Percentiles rank a stretch among this genome's conserved stretches.
phyloP scores from a whole-genome alignment of 768 basidiomycete species.

The Hypholoma fasciculare region DNA sequence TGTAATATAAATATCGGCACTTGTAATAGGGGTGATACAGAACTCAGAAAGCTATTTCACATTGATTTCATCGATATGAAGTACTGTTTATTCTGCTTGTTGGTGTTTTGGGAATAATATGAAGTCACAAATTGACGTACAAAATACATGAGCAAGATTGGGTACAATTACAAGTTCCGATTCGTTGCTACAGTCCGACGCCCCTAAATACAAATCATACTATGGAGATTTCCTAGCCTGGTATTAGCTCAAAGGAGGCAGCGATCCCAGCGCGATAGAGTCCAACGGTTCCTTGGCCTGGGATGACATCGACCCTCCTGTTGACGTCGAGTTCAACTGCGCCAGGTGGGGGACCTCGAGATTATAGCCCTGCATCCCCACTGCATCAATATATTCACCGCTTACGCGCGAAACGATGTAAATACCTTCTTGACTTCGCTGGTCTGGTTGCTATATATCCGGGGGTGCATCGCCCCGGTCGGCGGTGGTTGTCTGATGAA shows the following conservation, averaged over 20 bases:
- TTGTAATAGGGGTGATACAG: too few species aligned
- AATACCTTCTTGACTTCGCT: background rate
- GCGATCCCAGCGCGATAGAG: background rate
- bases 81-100: too few species aligned
- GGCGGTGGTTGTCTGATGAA: conserved; percentile 16
- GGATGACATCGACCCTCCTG: background rate
- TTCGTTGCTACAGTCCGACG: background rate
- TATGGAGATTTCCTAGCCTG: background rate
- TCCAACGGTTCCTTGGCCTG: background rate
- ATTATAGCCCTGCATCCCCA: background rate
- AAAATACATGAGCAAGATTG: background rate
- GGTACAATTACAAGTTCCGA: background rate
- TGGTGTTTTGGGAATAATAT: too few species aligned
- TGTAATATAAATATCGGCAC: background rate
- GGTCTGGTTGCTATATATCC: background rate
- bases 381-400: background rate
- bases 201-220: background rate
- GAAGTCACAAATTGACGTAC: too few species aligned
- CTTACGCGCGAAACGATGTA: background rate
- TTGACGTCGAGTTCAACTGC: background rate
- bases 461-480: conserved; percentile 6
- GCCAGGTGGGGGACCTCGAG: background rate
- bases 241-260: background rate
- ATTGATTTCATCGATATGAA: too few species aligned
- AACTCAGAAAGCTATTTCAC: too few species aligned